phyloP scores from a whole-genome alignment of 164 flowering plant species.

The Vitis rupestris region DNA sequence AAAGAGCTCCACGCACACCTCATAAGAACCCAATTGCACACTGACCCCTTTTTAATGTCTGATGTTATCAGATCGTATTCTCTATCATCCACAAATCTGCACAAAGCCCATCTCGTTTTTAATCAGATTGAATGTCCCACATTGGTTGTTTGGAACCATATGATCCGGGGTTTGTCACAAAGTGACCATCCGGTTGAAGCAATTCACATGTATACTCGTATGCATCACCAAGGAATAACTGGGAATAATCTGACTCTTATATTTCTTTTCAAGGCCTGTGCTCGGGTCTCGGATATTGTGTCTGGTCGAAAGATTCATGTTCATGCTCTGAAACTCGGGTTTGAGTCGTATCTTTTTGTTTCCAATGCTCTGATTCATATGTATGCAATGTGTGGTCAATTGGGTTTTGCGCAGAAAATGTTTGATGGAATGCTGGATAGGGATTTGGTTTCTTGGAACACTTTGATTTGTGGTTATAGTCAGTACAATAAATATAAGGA shows the following conservation, averaged over 20 bases:
- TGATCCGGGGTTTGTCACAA: slow-evolving; percentile 48
- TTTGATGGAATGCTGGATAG: slow-evolving; percentile 52
- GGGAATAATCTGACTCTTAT: slow-evolving; percentile 40
- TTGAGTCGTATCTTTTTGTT: slow-evolving; percentile 41
- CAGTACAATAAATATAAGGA: slow-evolving; percentile 35
- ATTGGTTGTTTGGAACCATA: slow-evolving; percentile 33
- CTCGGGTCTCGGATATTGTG: slow-evolving; percentile 25
- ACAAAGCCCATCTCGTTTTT: slow-evolving; percentile 42
- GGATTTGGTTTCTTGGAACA: slow-evolving; percentile 77
- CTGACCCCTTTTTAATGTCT: slow-evolving; percentile 41
- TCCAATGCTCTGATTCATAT: slow-evolving; percentile 54
- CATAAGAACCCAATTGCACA: slow-evolving; percentile 41
- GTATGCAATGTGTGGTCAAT: slow-evolving; percentile 42
- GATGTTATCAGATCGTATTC: slow-evolving; percentile 48
- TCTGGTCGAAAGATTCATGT: slow-evolving; percentile 44
- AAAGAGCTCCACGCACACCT: slow-evolving; percentile 59
- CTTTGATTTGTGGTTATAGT: slow-evolving; percentile 68
- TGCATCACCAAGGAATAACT: slow-evolving; percentile 26
- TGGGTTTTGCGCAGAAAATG: slow-evolving; percentile 38
- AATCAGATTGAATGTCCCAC: slow-evolving; percentile 37
- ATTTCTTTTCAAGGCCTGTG: slow-evolving; percentile 56
- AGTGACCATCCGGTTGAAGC: slow-evolving; percentile 44
- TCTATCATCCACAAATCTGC: slow-evolving; percentile 28
- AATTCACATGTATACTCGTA: slow-evolving; percentile 30
- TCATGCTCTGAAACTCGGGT: slow-evolving; percentile 52